Evolutionary conservation across 2,329 filamentous ascomycete genomes (phyloP).

Genomic region (Delphinella strobiligena): DNA sequence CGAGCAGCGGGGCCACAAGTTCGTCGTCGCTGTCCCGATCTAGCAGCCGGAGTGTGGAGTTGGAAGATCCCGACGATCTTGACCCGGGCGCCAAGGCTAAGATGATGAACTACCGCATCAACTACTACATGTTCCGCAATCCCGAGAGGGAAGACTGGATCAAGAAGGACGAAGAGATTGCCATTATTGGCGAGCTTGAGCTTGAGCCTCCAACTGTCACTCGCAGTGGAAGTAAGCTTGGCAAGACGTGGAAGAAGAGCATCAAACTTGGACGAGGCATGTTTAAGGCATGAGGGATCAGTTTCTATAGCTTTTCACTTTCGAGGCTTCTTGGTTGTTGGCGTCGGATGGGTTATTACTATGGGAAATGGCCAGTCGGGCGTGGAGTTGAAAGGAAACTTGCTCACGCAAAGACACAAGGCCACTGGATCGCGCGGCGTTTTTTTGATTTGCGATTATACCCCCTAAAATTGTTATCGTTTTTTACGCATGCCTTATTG

Average conservation of each 20-base stretch:
- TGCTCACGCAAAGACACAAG: too few relatives aligned
- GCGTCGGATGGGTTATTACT: too few relatives aligned
- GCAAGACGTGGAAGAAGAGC: slow-evolving; percentile 14
- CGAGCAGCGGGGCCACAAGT: slow-evolving; percentile 10
- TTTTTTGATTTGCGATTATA: too few relatives aligned
- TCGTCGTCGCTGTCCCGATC: slow-evolving; percentile 17
- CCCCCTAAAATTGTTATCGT: too few relatives aligned
- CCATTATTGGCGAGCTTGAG: neutral
- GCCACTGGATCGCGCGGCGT: too few relatives aligned
- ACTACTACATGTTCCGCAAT: slow-evolving; percentile 19
- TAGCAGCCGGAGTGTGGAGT: slow-evolving; percentile 16
- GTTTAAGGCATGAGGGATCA: slow-evolving; percentile 15
- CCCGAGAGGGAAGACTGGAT: slow-evolving; percentile 18
- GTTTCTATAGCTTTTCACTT: too few relatives aligned
- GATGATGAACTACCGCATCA: slow-evolving; percentile 23
- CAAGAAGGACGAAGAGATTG: neutral
- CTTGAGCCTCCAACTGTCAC: neutral
- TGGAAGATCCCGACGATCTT: slow-evolving; percentile 8
- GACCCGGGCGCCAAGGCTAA: slow-evolving; percentile 18
- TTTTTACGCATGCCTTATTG: too few relatives aligned
- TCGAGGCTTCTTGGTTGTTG: too few relatives aligned
- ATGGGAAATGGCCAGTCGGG: too few relatives aligned
- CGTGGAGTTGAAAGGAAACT: too few relatives aligned
- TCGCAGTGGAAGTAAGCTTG: slow-evolving; percentile 1
- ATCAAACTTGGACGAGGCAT: slow-evolving; percentile 14